Evolutionary conservation across 2,329 filamentous ascomycete species (phyloP).

Genomic region (Thielaviopsis populi): DNA sequence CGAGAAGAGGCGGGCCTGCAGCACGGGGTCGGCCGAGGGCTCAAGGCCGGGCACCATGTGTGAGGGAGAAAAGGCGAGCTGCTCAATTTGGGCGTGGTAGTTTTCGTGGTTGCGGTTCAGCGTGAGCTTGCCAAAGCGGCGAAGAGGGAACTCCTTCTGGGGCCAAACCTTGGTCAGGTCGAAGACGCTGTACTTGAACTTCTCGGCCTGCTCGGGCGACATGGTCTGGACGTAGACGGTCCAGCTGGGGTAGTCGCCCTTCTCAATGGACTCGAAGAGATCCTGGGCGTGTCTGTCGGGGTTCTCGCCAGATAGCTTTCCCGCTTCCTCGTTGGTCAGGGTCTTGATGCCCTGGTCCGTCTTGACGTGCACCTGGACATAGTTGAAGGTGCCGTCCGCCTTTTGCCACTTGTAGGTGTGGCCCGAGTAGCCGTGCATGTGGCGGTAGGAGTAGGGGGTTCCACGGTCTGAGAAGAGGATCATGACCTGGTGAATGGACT

Average conservation of each 20-base stretch:
- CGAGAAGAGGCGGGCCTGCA: constrained; percentile 45
- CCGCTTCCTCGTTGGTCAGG: constrained; percentile 42
- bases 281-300: constrained; percentile 50
- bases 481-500: constrained; percentile 50
- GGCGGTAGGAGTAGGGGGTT: constrained; percentile 47
- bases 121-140: constrained; percentile 45
- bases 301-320: constrained; percentile 37
- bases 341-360: constrained; percentile 47
- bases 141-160: constrained; percentile 44
- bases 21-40: constrained; percentile 45
- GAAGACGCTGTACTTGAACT: constrained; percentile 48
- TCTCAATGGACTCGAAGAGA: constrained; percentile 46
- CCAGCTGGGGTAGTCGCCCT: constrained; percentile 48
- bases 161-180: constrained; percentile 59
- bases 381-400: constrained; percentile 49
- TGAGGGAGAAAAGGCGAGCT: constrained; percentile 50
- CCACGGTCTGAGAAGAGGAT: constrained; percentile 51
- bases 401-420: constrained; percentile 55
- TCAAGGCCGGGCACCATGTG: constrained; percentile 50
- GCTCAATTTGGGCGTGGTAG: constrained; percentile 56
- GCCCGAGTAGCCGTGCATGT: constrained; percentile 54
- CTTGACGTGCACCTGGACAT: constrained; percentile 50
- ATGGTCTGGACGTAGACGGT: constrained; percentile 49
- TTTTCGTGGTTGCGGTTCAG: constrained; percentile 51
- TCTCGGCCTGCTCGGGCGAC: constrained; percentile 45